Evolutionary conservation across 345 rosid genomes (phyloP), one percentile per base, ranked within the genome.

Genomic region (Hibiscus mutabilis): DNA sequence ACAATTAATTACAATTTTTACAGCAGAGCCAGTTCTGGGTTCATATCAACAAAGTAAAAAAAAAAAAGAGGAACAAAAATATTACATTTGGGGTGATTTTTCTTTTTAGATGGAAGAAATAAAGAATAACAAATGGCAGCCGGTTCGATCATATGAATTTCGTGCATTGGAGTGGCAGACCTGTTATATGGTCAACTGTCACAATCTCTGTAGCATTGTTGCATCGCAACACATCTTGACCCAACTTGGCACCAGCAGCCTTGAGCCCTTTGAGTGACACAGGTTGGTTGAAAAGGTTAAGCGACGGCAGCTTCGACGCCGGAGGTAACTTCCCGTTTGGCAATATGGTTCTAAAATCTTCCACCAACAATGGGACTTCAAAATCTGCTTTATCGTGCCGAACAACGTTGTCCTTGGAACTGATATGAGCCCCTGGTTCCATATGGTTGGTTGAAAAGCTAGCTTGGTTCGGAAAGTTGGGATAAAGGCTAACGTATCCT

Each of bases 381-480:
- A 95, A 95, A 75, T 95, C 98, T 11, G 80, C 14, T 81, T 89
- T 95, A 78, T 89, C 79, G 74, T 95, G 99, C 74, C 76, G 83
- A 6, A 95, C 94, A 2, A 89, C 90, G 56, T 95, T 95, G 79
- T 95, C 98, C 68, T 89, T 95, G 1, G 99, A 91, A 65, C 96
- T 84, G 33, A 95, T 86, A 58, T 95, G 99, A 42, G 99, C 97
- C 49, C 99, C 99, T 42, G 98, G 99, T 69, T 92, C 99, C 99
- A 95, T 90, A 74, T 95, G 99, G 84, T 95, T 95, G 1, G 99
- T 95, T 0, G 99, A 92, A 71, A 95, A 89, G 80, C 99, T 95
- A 3, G 91, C 83, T 78, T 95, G 99, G 80, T 74, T 83, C 0
- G 99, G 99, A 76, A 95, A 95, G 74, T 95, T 95, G 0, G 99